A percentile compares a stretch with the other conserved stretches of the same genome.
Evolutionary conservation across 2,329 filamentous ascomycete species (phyloP).

Genomic region (Stachybotrys elegans): DNA sequence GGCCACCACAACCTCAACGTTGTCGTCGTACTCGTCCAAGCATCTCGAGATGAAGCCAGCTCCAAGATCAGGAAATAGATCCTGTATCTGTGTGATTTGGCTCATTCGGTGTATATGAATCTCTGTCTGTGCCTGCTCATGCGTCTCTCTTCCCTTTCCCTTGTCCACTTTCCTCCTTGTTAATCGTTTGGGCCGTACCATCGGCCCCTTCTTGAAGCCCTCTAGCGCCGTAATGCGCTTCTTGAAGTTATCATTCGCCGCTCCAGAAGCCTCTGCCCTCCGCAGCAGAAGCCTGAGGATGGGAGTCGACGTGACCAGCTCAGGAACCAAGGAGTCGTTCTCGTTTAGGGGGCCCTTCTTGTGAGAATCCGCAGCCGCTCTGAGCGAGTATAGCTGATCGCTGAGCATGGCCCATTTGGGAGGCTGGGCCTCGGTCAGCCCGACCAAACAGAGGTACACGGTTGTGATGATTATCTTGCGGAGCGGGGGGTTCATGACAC

Average conservation of each 20-base stretch:
- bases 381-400: constrained; percentile 80
- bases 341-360: constrained; percentile 47
- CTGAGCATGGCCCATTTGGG: constrained; percentile 71
- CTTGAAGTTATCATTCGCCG: constrained; percentile 49
- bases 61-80: constrained; percentile 84
- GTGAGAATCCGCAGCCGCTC: constrained; percentile 63
- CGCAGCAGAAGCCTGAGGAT: constrained; percentile 60
- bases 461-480: constrained; percentile 66
- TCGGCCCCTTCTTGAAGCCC: constrained; percentile 52
- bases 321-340: constrained; percentile 72
- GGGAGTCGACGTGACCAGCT: constrained; percentile 76
- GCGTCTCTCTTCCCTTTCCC: constrained; percentile 50
- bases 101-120: constrained; percentile 79
- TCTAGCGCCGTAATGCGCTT: constrained; percentile 58
- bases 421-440: constrained; percentile 60
- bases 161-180: constrained; percentile 56
- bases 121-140: constrained; percentile 33
- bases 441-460: constrained; percentile 68
- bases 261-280: constrained; percentile 42
- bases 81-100: constrained; percentile 83
- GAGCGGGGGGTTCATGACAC: constrained; percentile 56
- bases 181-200: constrained; percentile 44
- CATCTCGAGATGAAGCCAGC: constrained; percentile 75
- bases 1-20: constrained; percentile 74
- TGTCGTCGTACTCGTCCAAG: constrained; percentile 71